Percentiles rank a stretch among this genome's conserved stretches.
These are phyloP conservation scores for Fusarium mundagurra DNA, from an alignment of 2,329 filamentous ascomycete species.

Conservation along the genomic window DNA sequence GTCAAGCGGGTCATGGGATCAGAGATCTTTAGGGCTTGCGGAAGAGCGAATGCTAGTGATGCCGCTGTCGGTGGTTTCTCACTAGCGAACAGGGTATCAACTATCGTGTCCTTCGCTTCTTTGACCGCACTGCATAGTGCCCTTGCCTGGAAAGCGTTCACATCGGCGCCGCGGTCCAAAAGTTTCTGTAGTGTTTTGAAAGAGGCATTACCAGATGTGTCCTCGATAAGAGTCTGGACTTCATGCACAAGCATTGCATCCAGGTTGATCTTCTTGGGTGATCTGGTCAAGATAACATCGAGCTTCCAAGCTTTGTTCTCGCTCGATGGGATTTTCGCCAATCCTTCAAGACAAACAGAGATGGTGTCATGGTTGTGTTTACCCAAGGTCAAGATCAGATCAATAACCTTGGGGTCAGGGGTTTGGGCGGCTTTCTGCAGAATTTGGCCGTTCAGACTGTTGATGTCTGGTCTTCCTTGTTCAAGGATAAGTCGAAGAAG, in stretches of 20 bases:
- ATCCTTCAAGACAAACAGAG: conserved; percentile 53
- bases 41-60: conserved; percentile 61
- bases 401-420: conserved; percentile 59
- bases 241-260: conserved; percentile 61
- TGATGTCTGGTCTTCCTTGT: conserved; percentile 63
- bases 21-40: conserved; percentile 60
- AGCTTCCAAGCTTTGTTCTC: conserved; percentile 61
- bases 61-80: conserved; percentile 50
- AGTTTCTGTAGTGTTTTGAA: conserved; percentile 58
- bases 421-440: conserved; percentile 54
- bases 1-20: conserved; percentile 62
- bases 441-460: conserved; percentile 56
- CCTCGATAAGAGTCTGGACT: conserved; percentile 56
- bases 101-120: conserved; percentile 55
- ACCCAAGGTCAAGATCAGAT: conserved; percentile 58
- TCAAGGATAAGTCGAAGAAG: conserved; percentile 60
- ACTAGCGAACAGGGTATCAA: conserved; percentile 59
- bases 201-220: conserved; percentile 50
- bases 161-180: conserved; percentile 61
- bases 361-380: conserved; percentile 57
- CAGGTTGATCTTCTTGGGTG: conserved; percentile 55
- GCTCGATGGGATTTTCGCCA: conserved; percentile 56
- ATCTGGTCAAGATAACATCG: conserved; percentile 56
- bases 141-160: conserved; percentile 63
- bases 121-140: conserved; percentile 62